A percentile compares a stretch with the other conserved stretches of the same genome.
These are phyloP conservation scores for Cornus suecica DNA, from an alignment of 148 eudicot species.

Conservation along the genomic window DNA sequence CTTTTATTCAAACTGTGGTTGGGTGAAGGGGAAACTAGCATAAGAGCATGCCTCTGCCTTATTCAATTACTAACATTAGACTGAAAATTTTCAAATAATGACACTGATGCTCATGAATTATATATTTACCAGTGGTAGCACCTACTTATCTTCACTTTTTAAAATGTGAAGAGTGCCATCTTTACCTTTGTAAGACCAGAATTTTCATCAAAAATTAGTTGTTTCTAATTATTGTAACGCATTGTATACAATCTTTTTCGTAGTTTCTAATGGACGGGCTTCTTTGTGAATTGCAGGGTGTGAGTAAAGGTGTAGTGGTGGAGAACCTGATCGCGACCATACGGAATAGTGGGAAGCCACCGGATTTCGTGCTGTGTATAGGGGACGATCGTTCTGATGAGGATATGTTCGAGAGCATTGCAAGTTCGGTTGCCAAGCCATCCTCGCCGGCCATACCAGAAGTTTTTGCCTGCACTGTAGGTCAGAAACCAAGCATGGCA, in stretches of 20 bases:
- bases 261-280: not conserved
- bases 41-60: not conserved
- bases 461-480: constrained; percentile 77
- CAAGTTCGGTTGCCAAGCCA: constrained; percentile 28
- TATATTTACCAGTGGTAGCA: not conserved
- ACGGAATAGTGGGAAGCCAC: constrained; percentile 24
- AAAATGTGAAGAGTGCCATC: not conserved
- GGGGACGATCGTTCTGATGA: constrained; percentile 60
- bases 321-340: constrained; percentile 39
- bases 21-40: not conserved
- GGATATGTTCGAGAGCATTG: constrained; percentile 52
- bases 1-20: not conserved
- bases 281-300: constrained; percentile 45
- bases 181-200: not conserved
- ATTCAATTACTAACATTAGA: no score
- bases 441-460: constrained; percentile 33
- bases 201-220: not conserved
- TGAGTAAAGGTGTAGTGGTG: constrained; percentile 73
- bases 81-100: not conserved
- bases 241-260: not conserved
- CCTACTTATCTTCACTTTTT: not conserved
- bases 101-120: not conserved
- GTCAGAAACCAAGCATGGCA: constrained; percentile 83
- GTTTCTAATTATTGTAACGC: not conserved
- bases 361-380: constrained; percentile 49